Evolutionary conservation across 139 green algal genomes (phyloP), one percentile per base, ranked within the genome.

Genomic region (Micractinium conductrix): DNA sequence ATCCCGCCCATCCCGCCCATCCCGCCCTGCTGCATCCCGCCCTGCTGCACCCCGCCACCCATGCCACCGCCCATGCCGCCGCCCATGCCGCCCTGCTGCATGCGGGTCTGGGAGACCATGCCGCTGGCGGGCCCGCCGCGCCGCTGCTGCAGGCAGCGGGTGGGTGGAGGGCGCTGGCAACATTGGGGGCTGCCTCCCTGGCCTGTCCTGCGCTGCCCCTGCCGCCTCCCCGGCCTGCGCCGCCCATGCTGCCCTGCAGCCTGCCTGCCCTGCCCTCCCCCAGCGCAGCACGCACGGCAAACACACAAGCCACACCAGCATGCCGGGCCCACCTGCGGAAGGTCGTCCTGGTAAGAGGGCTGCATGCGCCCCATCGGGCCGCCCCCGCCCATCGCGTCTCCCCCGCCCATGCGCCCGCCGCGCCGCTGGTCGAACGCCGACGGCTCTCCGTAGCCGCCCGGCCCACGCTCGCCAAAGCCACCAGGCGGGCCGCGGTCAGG

Each of bases 121-220:
- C 33, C 35, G 33, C 42, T 72, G 35, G 33, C 65, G 14, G 33
- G 33, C 65, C 42, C 43, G 35, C 65, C 65, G 35, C 65, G n/a
- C 65, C 43, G 65, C 65, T 72, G 65, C 65, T 72, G 65, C 53
- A 62, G 24, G 53, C 53, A n/a, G n/a, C n/a, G n/a, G n/a, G n/a
- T n/a, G n/a, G n/a, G n/a, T n/a, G n/a, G n/a, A n/a, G n/a, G n/a
- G n/a, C n/a, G n/a, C n/a, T n/a, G n/a, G n/a, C n/a, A n/a, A n/a
- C n/a, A n/a, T n/a, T n/a, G n/a, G n/a, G n/a, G n/a, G n/a, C n/a
- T n/a, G n/a, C n/a, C n/a, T n/a, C n/a, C n/a, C n/a, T n/a, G n/a
- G 19, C 53, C 24, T 62, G 53, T 21, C 53, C 53, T 62, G 53
- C 7, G 53, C 53, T 62, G 53, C 8, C 6, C 53, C 53, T 62